Conservation (phyloP, 2,329 filamentous ascomycete genomes). For the Diaporthe sp. region DNA sequence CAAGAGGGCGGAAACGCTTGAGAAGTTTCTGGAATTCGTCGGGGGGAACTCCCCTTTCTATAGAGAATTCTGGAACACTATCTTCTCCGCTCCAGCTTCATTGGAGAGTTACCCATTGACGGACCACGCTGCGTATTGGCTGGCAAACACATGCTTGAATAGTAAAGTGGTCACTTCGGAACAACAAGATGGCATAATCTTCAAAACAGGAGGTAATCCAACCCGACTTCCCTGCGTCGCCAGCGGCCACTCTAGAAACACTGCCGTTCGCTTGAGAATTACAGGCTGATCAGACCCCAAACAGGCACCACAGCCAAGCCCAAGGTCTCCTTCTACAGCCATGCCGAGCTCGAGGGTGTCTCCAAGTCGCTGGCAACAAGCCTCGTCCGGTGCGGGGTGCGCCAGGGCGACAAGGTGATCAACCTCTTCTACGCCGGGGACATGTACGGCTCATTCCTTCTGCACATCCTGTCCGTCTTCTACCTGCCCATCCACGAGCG, state of each 20-base stretch:
- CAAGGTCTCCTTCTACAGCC: constrained; percentile 26
- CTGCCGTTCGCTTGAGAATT: not conserved
- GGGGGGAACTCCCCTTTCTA: not conserved
- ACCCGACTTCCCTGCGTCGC: not conserved
- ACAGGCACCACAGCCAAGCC: constrained; percentile 23
- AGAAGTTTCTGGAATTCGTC: not conserved
- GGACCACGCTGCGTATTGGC: constrained; percentile 12
- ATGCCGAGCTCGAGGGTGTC: constrained; percentile 9
- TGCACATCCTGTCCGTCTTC: constrained; percentile 23
- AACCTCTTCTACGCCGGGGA: constrained; percentile 28
- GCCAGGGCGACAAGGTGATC: constrained; percentile 5
- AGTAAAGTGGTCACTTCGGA: not conserved
- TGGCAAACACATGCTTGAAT: constrained; percentile 7
- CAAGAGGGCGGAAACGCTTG: not conserved
- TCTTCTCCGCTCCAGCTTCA: not conserved
- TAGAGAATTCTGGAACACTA: not conserved
- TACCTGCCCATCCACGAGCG: not conserved
- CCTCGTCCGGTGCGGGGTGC: constrained; percentile 18
- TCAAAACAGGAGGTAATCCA: not conserved
- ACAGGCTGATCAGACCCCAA: not conserved
- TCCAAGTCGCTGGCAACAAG: not conserved
- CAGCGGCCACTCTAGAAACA: too few species aligned
- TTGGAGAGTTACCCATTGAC: not conserved
- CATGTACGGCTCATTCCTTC: constrained; percentile 27
- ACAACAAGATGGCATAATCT: constrained; percentile 6